phyloP scores from a whole-genome alignment of 1,284 basidiomycete genomes.

The Cutaneotrichosporon curvatum region DNA sequence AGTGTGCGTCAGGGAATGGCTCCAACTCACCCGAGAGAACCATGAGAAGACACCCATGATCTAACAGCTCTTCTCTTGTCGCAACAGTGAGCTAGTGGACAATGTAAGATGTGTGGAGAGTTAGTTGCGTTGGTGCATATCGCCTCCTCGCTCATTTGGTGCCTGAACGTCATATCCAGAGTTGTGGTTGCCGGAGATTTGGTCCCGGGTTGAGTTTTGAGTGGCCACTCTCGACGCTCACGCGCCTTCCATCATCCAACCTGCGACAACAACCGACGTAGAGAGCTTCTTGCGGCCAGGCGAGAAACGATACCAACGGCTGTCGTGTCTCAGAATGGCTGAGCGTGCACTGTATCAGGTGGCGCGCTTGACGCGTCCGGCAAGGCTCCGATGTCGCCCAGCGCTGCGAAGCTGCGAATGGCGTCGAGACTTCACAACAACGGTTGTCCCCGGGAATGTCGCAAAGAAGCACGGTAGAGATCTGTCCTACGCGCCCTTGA shows the following conservation, averaged over 20 bases:
- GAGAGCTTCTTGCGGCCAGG: too few species aligned
- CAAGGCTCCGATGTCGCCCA: conserved; percentile 2
- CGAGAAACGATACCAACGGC: too few species aligned
- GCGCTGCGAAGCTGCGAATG: neutral
- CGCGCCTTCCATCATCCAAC: neutral
- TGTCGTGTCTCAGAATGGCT: too few species aligned
- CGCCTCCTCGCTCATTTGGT: too few species aligned
- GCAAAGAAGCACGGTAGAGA: too few species aligned
- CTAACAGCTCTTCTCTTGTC: neutral
- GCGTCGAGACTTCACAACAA: neutral
- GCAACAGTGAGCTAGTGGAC: neutral
- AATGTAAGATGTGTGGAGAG: neutral
- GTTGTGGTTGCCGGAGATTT: neutral
- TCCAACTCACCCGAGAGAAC: conserved; percentile 27
- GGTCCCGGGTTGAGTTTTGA: neutral
- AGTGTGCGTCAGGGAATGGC: neutral
- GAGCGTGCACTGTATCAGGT: conserved; percentile 6
- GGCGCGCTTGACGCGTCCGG: conserved; percentile 7
- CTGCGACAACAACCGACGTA: too few species aligned
- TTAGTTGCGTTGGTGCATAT: too few species aligned
- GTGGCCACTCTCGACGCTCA: neutral
- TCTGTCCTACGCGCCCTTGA: neutral
- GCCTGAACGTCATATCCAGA: neutral
- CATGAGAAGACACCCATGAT: conserved; percentile 26
- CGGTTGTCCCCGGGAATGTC: neutral